Conservation (phyloP, 768 basidiomycete genomes). For the Strobilomyces confusus region DNA sequence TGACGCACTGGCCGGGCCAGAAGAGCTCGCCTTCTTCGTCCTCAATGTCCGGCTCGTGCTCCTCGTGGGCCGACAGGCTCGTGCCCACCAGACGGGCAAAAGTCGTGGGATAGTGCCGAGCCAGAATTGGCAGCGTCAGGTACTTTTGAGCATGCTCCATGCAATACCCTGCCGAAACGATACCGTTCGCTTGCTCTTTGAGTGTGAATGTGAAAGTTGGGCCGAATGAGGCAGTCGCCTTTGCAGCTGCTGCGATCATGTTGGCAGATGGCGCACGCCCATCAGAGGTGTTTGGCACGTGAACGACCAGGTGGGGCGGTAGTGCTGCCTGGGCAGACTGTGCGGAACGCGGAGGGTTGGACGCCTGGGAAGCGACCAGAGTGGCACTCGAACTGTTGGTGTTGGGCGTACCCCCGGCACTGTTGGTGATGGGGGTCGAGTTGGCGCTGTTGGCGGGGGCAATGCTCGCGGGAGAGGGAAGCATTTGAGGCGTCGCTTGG, state of each 20-base stretch:
- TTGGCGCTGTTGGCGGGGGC: conserved; percentile 66
- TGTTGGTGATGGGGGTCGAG: conserved; percentile 64
- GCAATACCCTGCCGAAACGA: conserved; percentile 39
- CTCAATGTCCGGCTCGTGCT: conserved; percentile 78
- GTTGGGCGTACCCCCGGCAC: conserved; percentile 54
- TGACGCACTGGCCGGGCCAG: conserved; percentile 73
- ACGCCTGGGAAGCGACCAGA: conserved; percentile 22
- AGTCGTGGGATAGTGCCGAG: conserved; percentile 70
- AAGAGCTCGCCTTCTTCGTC: conserved; percentile 85
- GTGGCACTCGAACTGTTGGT: conserved; percentile 28
- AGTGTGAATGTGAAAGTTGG: conserved; percentile 23
- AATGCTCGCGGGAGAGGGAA: conserved; percentile 74
- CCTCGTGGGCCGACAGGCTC: conserved; percentile 58
- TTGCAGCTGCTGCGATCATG: conserved; percentile 31
- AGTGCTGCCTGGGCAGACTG: conserved; percentile 37
- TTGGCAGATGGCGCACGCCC: conserved; percentile 26
- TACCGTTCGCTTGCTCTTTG: conserved; percentile 33
- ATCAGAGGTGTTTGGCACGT: conserved; percentile 28
- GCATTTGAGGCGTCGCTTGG: conserved; percentile 63
- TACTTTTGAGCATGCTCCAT: conserved; percentile 48
- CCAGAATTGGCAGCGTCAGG: conserved; percentile 63
- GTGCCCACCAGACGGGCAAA: conserved; percentile 71
- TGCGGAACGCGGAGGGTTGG: conserved; percentile 26
- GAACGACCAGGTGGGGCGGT: conserved; percentile 32
- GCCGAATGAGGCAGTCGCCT: conserved; percentile 27